Base-by-base conservation (phyloP, 257 asterid species). In the Anisodus acutangulus region DNA sequence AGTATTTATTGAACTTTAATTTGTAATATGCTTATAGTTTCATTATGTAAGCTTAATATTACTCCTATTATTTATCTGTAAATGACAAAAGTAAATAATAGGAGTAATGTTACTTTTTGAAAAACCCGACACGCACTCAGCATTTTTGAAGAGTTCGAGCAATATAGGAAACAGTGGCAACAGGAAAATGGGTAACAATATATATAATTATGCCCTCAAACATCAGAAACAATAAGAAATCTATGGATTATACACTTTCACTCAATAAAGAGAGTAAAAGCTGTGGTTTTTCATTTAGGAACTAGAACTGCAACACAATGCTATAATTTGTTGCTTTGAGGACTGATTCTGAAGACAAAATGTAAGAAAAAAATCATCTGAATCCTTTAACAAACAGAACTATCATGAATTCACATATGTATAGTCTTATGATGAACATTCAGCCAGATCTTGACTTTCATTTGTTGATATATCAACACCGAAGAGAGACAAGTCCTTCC, bases 401-500 rank as follows among this genome's bases (percentile, higher is more conserved):
- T 15, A 68, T 37, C 76, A 45, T 71, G 80, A 71, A 63, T 63
- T 66, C 17, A 12, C 74, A 66, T 71, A 71, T 72, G 53, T 26
- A 41, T 3, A 69, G 6, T 16, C 74, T 53, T 69, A 82, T 55
- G 79, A 79, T 26, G 81, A 74, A 76, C 70, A 71, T 62, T 83
- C 89, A 72, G 86, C 71, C 12, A 72, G 59, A 82, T 89, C 91
- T 78, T 41, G 81, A 79, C 83, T 87, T 79, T 55, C 74, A 51
- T 69, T 68, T n/a, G 68, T 58, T 85, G 88, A 86, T 72, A 88
- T 26, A 84, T 85, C 74, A 60, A 93, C 35, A 47, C 97, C 97
- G 16, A 90, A 85, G 87, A 35, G 83, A 67, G 84, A 85, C 72
- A 95, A 92, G 54, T 94, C 97, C 62, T 88, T 78, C 43, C 87